Evolutionary conservation across 139 green algal species (phyloP), one percentile per base, ranked within the genome.

Genomic region (Monoraphidium neglectum): DNA sequence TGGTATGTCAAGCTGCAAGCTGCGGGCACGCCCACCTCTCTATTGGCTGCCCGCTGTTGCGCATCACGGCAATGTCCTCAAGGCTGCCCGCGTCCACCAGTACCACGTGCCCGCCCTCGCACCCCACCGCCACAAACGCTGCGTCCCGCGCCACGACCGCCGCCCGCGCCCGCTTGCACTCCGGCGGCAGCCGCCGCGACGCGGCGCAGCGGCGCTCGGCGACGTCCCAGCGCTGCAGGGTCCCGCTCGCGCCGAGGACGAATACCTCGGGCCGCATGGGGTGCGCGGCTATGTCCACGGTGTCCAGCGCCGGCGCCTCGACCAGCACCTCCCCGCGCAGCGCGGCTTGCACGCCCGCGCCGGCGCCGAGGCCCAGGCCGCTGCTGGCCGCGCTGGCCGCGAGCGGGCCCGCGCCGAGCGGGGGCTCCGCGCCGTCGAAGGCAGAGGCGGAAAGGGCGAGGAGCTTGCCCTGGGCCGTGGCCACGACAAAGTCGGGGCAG

Each of bases 401-500:
- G 43, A 51, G 43, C 43, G 43, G 43, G 43, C 43, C 43, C 43
- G 8, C 43, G 43, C 43, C 43, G 8, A 12, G 43, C 43, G 12
- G 37, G 36, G 65, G 74, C 33, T 69, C 74, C 32, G 32, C 30
- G 8, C 26, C 59, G 54, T 80, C 64, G 66, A 80, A 80, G 21
- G 37, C 23, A 4, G 63, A 64, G 46, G 73, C 43, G 1, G 37
- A n/a, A 0, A 90, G 71, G 26, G 70, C 59, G 37, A 88, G 60
- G 43, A 91, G 61, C 71, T 64, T 80, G 33, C 76, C 79, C 36
- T 78, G 49, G 10, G 46, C 28, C 0, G 84, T 90, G 26, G 75
- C 69, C n/a, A 93, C 86, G 59, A 91, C 81, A 73, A 93, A 90
- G 80, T 90, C 85, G 8, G 88, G 88, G 28, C 64, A 70, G 21